Percentiles rank a stretch among this genome's conserved stretches.
These are phyloP conservation scores for Hyphopichia homilentoma DNA, from an alignment of 805 yeast genomes.

Conservation along the genomic window DNA sequence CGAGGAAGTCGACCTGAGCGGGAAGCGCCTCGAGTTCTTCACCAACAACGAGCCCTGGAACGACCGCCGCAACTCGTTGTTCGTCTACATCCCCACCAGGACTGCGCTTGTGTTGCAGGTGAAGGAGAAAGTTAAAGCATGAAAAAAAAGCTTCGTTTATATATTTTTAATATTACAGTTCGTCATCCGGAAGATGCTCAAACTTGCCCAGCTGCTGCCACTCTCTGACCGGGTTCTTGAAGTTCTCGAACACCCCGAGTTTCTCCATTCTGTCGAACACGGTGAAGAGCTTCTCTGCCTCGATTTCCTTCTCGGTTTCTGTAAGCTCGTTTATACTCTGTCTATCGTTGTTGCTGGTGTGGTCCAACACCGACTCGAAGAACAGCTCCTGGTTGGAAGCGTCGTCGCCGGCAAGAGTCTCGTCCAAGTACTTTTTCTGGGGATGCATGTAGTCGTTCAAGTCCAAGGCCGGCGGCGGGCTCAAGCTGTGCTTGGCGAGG, in stretches of 20 bases:
- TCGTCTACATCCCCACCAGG: conserved; percentile 80
- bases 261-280: conserved; percentile 39
- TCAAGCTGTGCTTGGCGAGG: conserved; percentile 10
- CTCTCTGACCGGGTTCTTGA: conserved; percentile 36
- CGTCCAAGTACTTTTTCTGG: conserved; percentile 12
- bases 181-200: conserved; percentile 12
- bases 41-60: conserved; percentile 83
- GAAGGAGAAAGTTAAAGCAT: conserved; percentile 19
- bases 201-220: conserved; percentile 33
- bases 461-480: conserved; percentile 13
- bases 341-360: neutral
- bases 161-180: too few relatives aligned
- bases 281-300: conserved; percentile 41
- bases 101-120: conserved; percentile 39
- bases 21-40: conserved; percentile 46
- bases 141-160: neutral
- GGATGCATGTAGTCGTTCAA: conserved; percentile 10
- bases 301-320: conserved; percentile 39
- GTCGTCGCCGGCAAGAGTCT: neutral
- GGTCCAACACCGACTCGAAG: neutral
- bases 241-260: conserved; percentile 29
- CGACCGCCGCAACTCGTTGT: conserved; percentile 66
- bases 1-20: conserved; percentile 37
- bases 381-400: neutral
- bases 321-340: conserved; percentile 21